Base-by-base conservation (phyloP, 148 eudicot genomes). In the Mesembryanthemum crystallinum region DNA sequence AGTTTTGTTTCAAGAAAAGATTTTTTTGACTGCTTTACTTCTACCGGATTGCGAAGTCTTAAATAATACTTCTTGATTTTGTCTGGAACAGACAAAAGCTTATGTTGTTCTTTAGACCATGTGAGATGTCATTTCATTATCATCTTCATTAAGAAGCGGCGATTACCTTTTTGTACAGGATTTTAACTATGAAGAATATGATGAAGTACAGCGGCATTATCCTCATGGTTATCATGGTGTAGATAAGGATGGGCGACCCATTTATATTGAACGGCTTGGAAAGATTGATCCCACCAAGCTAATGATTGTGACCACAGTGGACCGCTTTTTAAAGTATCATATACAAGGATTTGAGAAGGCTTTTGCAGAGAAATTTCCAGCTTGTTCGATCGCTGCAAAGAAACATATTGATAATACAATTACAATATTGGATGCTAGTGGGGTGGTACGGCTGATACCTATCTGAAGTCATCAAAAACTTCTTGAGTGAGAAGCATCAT, bases 221-320 rank as follows among this genome's bases (percentile, higher is more conserved):
- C 98, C 98, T 67, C 98, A 94, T 81, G 97, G 98, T 64, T 94
- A 85, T 83, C 98, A 94, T 86, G 98, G 98, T 64, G 89, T 90
- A 76, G 98, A 94, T 81, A 92, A 81, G 89, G 89, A 76, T 52
- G 98, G 98, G 63, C 84, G 91, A 28, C 98, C 98, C 47, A 86
- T 94, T 74, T 94, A 94, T 81, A 90, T 94, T 59, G 98, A 94
- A 84, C 87, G 89, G 64, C 90, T 94, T 35, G 98, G 98, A 20
- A 88, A 90, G 86, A 79, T 88, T 84, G 96, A 94, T 59, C 88
- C 96, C 30, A 82, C 76, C 80, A 92, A 87, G 83, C 96, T 94
- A 68, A 92, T 92, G 98, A 85, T 78, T 76, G 96, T 89, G 66
- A 94, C 98, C 60, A 84, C 97, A 59, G 81, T 88, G 30, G 98